Base-by-base conservation (phyloP, 371 early-diverging fungal species). In the Mortierella sp. region DNA sequence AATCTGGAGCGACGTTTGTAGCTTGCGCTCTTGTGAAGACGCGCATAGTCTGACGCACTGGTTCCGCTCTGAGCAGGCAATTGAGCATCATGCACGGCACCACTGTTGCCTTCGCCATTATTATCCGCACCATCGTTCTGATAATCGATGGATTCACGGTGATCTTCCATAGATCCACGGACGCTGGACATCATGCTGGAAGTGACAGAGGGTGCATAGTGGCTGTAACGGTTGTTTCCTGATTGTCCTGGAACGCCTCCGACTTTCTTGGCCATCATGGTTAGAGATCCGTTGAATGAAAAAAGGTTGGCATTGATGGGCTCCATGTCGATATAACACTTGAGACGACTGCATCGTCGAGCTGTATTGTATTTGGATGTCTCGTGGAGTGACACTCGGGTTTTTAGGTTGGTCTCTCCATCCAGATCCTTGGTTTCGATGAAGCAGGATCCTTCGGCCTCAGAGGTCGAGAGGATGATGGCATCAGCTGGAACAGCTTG, bases 321-420 rank as follows among this genome's bases (percentile, higher is more conserved):
- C 43, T 94, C 96, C 28, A 92, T 83, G 65, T 95, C 95, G 37
- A 96, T 65, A 26, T 88, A 90, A 57, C 86, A 87, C 35, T 72
- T 85, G 16, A 91, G 70, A 11, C 88, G 84, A 20, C 87, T 73
- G 75, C 92, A 93, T 20, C 93, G 93, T n/a, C 83, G 78, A 14
- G 93, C 88, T 0, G 89, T 88, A 51, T 89, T 87, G 57, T 93
- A 84, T 70, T 92, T 86, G 18, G 86, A 83, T 0, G 92, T 89
- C 32, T 94, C 93, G 16, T 85, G 85, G n/a, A 94, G 49, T 30
- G 91, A 83, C n/a, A 84, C 75, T 24, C 95, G 88, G 30, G 93
- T 88, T 85, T 98, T 98, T 22, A 98, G 86, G 77, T 98, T 97
- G 22, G 96, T 96, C 84, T 99, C 99, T 24, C 99, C 99, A 84